Conservation (phyloP, 2,329 filamentous ascomycete genomes). For the Akanthomyces dipterigenus region DNA sequence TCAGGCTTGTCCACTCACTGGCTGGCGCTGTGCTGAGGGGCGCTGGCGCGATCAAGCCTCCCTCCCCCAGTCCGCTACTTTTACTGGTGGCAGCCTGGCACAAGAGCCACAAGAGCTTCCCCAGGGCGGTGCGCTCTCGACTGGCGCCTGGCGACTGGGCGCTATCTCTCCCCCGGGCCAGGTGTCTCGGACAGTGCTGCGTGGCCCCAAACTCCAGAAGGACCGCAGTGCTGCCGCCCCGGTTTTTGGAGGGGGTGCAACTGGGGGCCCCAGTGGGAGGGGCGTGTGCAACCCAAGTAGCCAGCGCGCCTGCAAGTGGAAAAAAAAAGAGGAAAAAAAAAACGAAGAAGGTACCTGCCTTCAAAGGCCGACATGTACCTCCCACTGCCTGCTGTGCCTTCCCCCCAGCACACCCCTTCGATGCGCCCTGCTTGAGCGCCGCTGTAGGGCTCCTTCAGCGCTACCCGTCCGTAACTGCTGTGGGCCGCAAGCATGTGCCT, state of each 20-base stretch:
- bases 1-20: neutral
- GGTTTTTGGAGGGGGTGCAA: neutral
- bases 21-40: neutral
- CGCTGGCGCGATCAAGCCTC: slow-evolving; percentile 3
- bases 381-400: slow-evolving; percentile 14
- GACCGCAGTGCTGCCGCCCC: slow-evolving; percentile 6
- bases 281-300: neutral
- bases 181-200: slow-evolving; percentile 4
- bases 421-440: neutral
- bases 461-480: neutral
- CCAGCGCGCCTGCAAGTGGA: neutral
- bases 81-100: neutral
- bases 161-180: neutral
- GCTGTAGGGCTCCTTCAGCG: slow-evolving; percentile 7
- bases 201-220: slow-evolving; percentile 6
- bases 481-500: slow-evolving; percentile 14
- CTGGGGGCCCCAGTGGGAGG: neutral
- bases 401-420: slow-evolving; percentile 8
- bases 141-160: neutral
- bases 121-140: neutral
- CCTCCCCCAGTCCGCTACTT: neutral
- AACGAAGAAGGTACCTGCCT: slow-evolving; percentile 14
- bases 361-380: slow-evolving; percentile 16
- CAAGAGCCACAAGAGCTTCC: neutral
- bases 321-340: neutral